Conservation (phyloP, 768 basidiomycete species). For the Mrakia blollopis region DNA sequence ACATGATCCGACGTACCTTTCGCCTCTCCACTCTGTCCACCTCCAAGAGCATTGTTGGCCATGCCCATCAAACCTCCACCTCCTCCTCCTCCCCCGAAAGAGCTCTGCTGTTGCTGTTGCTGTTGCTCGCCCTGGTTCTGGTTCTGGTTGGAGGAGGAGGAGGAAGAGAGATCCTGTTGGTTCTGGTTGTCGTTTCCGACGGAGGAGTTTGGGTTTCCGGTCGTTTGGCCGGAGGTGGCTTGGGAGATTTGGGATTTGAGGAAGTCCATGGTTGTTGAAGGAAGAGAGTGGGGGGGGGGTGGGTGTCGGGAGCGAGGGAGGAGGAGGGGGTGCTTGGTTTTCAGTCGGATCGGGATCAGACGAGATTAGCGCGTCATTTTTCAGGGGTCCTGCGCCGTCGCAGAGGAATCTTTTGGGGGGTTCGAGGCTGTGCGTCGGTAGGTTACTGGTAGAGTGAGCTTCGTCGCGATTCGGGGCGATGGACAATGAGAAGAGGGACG, state of each 20-base stretch:
- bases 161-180: neutral
- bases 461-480: no score
- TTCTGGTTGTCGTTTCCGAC: neutral
- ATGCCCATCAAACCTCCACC: neutral
- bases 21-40: neutral
- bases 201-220: neutral
- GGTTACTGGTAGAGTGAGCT: no score
- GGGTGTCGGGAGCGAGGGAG: neutral
- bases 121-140: neutral
- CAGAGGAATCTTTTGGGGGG: no score
- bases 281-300: neutral
- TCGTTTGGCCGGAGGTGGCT: neutral
- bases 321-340: no score
- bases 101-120: neutral
- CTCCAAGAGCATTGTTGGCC: neutral
- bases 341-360: no score
- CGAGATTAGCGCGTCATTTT: no score
- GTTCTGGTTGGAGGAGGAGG: neutral
- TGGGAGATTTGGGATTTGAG: neutral
- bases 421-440: no score
- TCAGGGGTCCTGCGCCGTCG: no score
- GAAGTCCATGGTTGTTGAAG: neutral
- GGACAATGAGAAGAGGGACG: no score
- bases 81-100: neutral
- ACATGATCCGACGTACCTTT: neutral